Percentiles rank a stretch among this genome's conserved stretches.
Conservation (phyloP, 2,329 filamentous ascomycete genomes). For the Claviceps arundinis region DNA sequence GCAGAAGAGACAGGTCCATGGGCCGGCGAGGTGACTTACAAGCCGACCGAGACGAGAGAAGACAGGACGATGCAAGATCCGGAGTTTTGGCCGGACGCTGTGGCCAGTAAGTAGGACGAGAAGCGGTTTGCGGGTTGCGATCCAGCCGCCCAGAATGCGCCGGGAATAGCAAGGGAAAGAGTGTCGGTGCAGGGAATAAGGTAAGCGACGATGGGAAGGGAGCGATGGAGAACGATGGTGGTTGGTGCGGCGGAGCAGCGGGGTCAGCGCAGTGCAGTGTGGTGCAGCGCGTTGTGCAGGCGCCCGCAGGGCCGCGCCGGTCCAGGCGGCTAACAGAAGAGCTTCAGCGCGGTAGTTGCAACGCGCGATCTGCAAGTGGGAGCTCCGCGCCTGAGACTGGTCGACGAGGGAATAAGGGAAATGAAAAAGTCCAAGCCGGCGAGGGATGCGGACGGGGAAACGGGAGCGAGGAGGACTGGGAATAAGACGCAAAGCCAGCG, state of each 20-base stretch:
- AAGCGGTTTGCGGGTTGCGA: background rate
- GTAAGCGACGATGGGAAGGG: constrained; percentile 5
- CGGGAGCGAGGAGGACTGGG: constrained; percentile 5
- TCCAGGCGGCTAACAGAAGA: background rate
- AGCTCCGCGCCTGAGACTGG: background rate
- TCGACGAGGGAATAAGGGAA: background rate
- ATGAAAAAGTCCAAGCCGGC: background rate
- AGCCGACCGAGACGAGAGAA: background rate
- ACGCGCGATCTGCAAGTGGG: background rate
- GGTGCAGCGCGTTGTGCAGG: background rate
- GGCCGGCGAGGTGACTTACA: background rate
- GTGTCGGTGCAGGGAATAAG: constrained; percentile 20
- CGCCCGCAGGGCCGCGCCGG: background rate
- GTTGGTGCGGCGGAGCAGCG: background rate
- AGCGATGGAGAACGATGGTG: background rate
- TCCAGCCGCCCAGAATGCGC: background rate
- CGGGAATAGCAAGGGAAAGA: constrained; percentile 5
- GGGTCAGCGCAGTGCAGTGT: background rate
- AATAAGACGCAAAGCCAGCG: constrained; percentile 7
- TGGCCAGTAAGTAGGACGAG: background rate
- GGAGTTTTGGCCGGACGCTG: background rate
- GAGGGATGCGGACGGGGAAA: constrained; percentile 5
- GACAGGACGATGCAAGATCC: background rate
- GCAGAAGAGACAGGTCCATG: constrained; percentile 7
- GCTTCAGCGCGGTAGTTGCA: background rate